Evolutionary conservation across 2,329 filamentous ascomycete species (phyloP).

Genomic region (Diaporthe citriasiana): DNA sequence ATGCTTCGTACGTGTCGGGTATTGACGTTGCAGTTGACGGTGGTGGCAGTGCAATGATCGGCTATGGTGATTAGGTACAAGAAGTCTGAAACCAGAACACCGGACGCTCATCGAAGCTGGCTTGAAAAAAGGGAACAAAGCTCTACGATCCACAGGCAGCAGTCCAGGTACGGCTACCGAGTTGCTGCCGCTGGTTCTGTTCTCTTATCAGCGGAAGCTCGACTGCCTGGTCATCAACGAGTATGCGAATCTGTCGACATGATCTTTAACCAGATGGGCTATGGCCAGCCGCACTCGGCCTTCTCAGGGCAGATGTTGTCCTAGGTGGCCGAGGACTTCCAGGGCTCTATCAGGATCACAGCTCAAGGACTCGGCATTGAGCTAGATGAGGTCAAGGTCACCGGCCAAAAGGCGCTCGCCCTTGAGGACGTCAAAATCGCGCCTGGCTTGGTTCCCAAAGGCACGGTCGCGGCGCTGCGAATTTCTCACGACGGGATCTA

Average conservation of each 20-base stretch:
- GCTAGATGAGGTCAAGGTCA: neutral
- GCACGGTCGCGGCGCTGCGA: neutral
- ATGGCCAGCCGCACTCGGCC: neutral
- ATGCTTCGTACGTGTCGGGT: slow-evolving; percentile 1
- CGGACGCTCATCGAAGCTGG: neutral
- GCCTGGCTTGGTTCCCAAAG: neutral
- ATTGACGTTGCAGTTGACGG: slow-evolving; percentile 18
- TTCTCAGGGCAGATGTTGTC: slow-evolving; percentile 1
- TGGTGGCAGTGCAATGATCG: slow-evolving; percentile 1
- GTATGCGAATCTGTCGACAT: slow-evolving; percentile 8
- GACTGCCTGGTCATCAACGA: slow-evolving; percentile 13
- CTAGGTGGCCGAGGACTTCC: neutral
- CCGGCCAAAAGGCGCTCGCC: neutral
- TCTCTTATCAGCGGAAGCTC: neutral
- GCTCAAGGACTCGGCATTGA: slow-evolving; percentile 14
- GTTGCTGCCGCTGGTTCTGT: neutral
- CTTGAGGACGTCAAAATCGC: slow-evolving; percentile 6
- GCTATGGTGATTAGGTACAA: slow-evolving; percentile 13
- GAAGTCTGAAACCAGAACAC: neutral
- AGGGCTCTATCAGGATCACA: neutral
- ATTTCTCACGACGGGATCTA: neutral
- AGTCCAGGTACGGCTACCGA: neutral
- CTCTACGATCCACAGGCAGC: neutral
- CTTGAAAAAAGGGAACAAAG: neutral
- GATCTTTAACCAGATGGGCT: slow-evolving; percentile 16